Evolutionary conservation across 805 yeast species (phyloP), one percentile per base, ranked within the genome.

Genomic region (Peterozyma xylosa): DNA sequence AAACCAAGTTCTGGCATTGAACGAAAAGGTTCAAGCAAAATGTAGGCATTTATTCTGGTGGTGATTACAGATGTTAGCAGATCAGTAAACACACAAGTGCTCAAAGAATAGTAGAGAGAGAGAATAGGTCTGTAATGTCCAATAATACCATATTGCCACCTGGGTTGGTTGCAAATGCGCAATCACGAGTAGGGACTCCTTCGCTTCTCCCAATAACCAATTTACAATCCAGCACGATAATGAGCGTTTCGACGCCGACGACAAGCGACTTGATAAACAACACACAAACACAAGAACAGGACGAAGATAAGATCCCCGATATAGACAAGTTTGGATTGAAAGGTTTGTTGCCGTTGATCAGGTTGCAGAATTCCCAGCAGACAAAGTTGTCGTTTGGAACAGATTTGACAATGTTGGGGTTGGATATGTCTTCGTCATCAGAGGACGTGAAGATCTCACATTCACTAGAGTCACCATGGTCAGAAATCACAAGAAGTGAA

Each of bases 381-480:
- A 74, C 79, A 10, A 71, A 78, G 16, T 76, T 83, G 41, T 84
- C 90, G 5, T 68, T 84, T 45, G 96, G 96, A 9, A 79, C 80
- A 27, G 95, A 88, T 56, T 63, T 86, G 38, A 76, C 74, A 45
- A 73, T 78, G 54, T 59, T 82, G 32, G 93, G 91, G 1, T 63
- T 85, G 36, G 81, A 82, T 52, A 62, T 86, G 50, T 57, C 67
- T 2, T 60, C 63, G 21, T 68, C 66, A 35, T 64, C 63, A n/a
- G 55, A 56, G 30, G 48, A 55, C 38, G 63, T 59, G 16, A 70
- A 73, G 44, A 60, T 86, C 32, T 71, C 86, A 29, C 68, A 74
- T 50, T 78, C 81, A 7, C 79, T 91, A 56, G 82, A 95, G 18
- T 85, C 96, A 2, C 99, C 99, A 11, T 91, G 99, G 98, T 73